phyloP scores from a whole-genome alignment of 148 eudicot genomes.

The Fagopyrum tataricum region DNA sequence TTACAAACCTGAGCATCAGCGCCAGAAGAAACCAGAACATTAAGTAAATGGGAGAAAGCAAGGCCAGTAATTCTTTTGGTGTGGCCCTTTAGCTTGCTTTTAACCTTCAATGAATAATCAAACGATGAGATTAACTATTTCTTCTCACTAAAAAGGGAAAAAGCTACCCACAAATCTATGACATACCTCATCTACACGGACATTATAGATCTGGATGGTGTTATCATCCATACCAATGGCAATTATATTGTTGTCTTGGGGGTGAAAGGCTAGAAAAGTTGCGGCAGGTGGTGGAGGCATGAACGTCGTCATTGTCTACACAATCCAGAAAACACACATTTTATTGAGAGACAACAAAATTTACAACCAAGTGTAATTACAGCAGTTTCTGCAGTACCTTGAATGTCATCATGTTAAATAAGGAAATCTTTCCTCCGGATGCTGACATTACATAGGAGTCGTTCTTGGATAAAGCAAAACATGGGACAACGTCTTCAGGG shows the following conservation, averaged over 20 bases:
- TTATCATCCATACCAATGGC: constrained; percentile 98
- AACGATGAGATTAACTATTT: neutral
- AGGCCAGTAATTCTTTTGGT: constrained; percentile 80
- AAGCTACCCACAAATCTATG: neutral
- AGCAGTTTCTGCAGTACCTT: constrained; percentile 41
- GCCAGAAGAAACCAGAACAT: constrained; percentile 82
- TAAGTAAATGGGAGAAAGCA: constrained; percentile 69
- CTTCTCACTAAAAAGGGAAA: neutral
- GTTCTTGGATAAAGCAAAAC: constrained; percentile 92
- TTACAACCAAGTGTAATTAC: neutral
- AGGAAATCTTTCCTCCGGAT: constrained; percentile 77
- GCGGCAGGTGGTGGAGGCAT: constrained; percentile 96
- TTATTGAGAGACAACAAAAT: neutral
- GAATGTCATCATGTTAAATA: constrained; percentile 85
- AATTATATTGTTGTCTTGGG: constrained; percentile 89
- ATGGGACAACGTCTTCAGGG: constrained; percentile 65
- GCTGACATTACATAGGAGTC: constrained; percentile 96
- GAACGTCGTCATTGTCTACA: constrained; percentile 89
- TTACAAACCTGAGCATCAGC: constrained; percentile 80
- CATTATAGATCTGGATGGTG: constrained; percentile 82
- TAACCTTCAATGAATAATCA: constrained; percentile 41
- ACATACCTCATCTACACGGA: constrained; percentile 84
- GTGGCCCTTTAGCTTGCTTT: constrained; percentile 88
- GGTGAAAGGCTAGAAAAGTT: constrained; percentile 87
- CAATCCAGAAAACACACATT: neutral